phyloP scores from a whole-genome alignment of 345 rosid species.

The Gossypium rotundifolium region DNA sequence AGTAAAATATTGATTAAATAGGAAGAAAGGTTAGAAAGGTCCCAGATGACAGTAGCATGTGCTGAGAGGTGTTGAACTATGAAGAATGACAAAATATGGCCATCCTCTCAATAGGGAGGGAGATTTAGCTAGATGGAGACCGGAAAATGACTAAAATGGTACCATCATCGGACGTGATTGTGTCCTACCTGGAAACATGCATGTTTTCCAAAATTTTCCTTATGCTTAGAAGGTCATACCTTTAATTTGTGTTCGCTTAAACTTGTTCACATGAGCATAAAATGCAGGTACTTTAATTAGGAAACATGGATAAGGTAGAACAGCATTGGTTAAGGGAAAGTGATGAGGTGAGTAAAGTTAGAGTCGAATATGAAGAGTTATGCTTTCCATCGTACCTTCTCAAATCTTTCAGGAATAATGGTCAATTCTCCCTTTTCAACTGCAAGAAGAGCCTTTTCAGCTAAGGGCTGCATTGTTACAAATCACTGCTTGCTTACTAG shows the following conservation, averaged over 20 bases:
- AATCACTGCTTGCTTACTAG: no score
- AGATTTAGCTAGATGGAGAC: background rate
- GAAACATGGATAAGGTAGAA: background rate
- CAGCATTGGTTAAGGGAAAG: background rate
- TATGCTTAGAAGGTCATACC: background rate
- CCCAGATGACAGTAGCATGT: background rate
- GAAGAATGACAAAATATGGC: background rate
- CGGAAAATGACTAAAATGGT: background rate
- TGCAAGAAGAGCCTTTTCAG: conserved; percentile 89
- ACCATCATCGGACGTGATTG: background rate
- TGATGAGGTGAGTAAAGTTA: background rate
- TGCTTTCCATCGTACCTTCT: conserved; percentile 50
- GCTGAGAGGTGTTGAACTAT: background rate
- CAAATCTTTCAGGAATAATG: conserved; percentile 90
- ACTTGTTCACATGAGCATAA: background rate
- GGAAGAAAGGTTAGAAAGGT: background rate
- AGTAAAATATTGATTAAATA: background rate
- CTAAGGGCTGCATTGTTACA: conserved; percentile 73
- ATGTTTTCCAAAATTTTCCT: background rate
- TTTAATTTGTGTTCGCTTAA: background rate
- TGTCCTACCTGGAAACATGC: background rate
- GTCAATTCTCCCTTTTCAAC: conserved; percentile 72
- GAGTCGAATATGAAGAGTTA: background rate
- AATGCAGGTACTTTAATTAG: background rate
- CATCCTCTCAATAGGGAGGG: background rate